phyloP scores from a whole-genome alignment of 805 yeast species.

The Debaryomyces tyrocola region DNA sequence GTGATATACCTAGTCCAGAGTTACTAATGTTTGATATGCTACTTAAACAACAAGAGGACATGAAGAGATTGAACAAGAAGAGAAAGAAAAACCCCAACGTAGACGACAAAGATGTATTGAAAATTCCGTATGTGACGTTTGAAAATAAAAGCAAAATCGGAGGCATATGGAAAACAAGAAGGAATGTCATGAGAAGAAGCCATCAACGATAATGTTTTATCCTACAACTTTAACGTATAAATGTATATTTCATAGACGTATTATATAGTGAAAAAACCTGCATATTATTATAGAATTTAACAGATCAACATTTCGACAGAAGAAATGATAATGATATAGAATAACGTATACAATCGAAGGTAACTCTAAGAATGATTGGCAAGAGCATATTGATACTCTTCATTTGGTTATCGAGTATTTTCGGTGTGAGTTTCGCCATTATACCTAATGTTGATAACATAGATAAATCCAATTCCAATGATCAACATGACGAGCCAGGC shows the following conservation, averaged over 20 bases:
- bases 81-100: slow-evolving; percentile 13
- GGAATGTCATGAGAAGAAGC: slow-evolving; percentile 49
- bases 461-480: background rate
- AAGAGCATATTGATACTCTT: background rate
- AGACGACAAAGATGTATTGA: slow-evolving; percentile 3
- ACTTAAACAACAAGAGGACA: slow-evolving; percentile 17
- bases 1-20: slow-evolving; percentile 65
- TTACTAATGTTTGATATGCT: slow-evolving; percentile 33
- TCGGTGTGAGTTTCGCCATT: slow-evolving; percentile 1
- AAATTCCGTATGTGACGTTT: slow-evolving; percentile 47
- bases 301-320: background rate
- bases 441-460: slow-evolving; percentile 5
- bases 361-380: background rate
- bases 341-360: background rate
- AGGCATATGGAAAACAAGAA: slow-evolving; percentile 57
- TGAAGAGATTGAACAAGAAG: slow-evolving; percentile 13
- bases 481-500: slow-evolving; percentile 16
- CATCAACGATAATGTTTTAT: slow-evolving; percentile 8
- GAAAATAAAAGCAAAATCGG: slow-evolving; percentile 46
- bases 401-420: background rate
- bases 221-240: background rate
- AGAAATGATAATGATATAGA: background rate
- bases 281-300: background rate
- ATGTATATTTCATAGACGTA: background rate
- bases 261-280: background rate